These are phyloP conservation scores for Daldinia eschscholtzii DNA, from an alignment of 2,329 filamentous ascomycete species.

Conservation along the genomic window DNA sequence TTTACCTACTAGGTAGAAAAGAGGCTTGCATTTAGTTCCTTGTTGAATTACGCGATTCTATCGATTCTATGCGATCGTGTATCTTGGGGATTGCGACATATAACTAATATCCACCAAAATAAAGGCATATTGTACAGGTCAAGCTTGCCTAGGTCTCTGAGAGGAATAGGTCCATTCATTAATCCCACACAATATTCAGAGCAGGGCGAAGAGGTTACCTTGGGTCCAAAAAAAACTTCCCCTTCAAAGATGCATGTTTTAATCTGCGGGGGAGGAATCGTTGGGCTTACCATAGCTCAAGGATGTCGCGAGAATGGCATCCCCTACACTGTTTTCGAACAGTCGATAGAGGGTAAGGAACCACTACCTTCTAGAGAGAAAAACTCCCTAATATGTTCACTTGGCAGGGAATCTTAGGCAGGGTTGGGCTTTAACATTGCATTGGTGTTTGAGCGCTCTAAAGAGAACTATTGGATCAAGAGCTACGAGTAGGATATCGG, in stretches of 20 bases:
- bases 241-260: slow-evolving; percentile 46
- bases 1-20: no score
- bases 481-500: slow-evolving; percentile 38
- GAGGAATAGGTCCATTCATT: no score
- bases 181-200: not conserved
- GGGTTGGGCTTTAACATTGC: slow-evolving; percentile 72
- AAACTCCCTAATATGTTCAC: no score
- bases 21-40: no score
- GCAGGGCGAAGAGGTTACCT: no score
- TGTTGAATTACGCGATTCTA: no score
- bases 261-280: slow-evolving; percentile 55
- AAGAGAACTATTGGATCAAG: slow-evolving; percentile 44
- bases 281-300: slow-evolving; percentile 55
- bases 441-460: slow-evolving; percentile 64
- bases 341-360: slow-evolving; percentile 12
- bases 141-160: no score
- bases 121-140: no score
- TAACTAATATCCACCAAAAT: no score
- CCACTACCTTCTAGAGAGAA: no score
- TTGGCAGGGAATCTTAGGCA: slow-evolving; percentile 52
- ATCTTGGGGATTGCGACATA: no score
- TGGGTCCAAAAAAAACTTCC: not conserved
- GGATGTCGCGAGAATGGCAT: slow-evolving; percentile 51
- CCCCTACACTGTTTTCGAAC: slow-evolving; percentile 30
- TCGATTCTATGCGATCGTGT: no score